Conservation (phyloP, 352 stramenopile genomes). For the Pythium chondricola region DNA sequence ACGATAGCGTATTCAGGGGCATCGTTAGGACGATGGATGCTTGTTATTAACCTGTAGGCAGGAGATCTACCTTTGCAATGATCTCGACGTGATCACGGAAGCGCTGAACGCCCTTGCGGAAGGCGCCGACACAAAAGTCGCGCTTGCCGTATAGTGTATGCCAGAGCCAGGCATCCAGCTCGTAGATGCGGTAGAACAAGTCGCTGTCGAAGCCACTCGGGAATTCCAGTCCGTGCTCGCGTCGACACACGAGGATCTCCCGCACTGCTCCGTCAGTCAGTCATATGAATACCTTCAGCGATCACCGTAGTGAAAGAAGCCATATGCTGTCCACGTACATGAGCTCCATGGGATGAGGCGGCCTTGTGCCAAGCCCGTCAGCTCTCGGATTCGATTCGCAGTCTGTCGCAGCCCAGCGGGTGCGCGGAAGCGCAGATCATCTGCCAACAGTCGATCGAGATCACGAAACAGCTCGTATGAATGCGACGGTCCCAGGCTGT, state of each 20-base stretch:
- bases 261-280: slow-evolving; percentile 30
- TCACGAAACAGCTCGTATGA: slow-evolving; percentile 59
- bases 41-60: not conserved
- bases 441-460: slow-evolving; percentile 37
- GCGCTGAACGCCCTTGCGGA: slow-evolving; percentile 41
- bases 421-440: slow-evolving; percentile 44
- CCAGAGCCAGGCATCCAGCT: slow-evolving; percentile 74
- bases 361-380: slow-evolving; percentile 30
- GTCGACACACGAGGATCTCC: slow-evolving; percentile 60
- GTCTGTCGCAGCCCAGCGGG: slow-evolving; percentile 33
- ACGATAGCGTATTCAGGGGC: not conserved
- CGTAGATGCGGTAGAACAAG: slow-evolving; percentile 53
- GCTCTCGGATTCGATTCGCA: slow-evolving; percentile 30
- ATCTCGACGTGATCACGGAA: slow-evolving; percentile 44
- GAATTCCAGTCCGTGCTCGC: slow-evolving; percentile 52
- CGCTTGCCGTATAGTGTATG: slow-evolving; percentile 63
- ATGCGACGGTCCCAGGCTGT: slow-evolving; percentile 49
- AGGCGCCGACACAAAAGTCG: slow-evolving; percentile 58
- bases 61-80: slow-evolving; percentile 28
- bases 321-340: slow-evolving; percentile 33
- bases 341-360: slow-evolving; percentile 58
- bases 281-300: no score
- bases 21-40: no score
- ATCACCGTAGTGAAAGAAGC: no score
- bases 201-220: slow-evolving; percentile 46